Evolutionary conservation across 2,329 filamentous ascomycete species (phyloP), one percentile per base, ranked within the genome.

Genomic region (Chaetomium globosum): DNA sequence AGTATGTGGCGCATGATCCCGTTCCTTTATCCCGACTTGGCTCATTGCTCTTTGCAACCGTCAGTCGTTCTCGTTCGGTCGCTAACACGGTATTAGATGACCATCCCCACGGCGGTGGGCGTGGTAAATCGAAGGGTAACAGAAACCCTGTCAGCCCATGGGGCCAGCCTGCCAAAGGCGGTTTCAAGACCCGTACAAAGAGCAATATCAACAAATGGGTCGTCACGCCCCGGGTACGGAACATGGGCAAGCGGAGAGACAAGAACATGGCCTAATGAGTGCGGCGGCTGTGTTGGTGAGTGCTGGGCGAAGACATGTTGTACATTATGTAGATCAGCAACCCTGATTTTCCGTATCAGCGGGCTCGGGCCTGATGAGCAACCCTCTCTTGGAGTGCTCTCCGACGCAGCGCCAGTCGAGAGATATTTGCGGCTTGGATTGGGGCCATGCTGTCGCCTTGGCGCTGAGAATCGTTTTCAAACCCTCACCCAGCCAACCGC

Each of bases 51-150:
- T 31, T 9, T 30, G 16, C 61, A 26, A 33, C 21, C 39, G 31
- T 55, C 51, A 19, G 63, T 64, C 33, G 30, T 62, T 33, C 63
- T 64, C 33, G 30, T 62, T 33, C 57, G 28, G 28, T 31, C 48
- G 54, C 65, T 73, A 46, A 69, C 63, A 26, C 30, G 19, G 59
- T 12, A 67, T 53, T 73, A 87, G 91, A 88, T 73, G 95, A 99
- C 75, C 95, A 99, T 84, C 95, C 95, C 75, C 95, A 99, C 78
- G 95, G 95, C 86, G 95, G 95, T 90, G 95, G 95, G 80, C 88
- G 96, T 84, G 95, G 95, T 82, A 99, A 99, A 82, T 97, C 93
- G 65, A 99, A 99, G 91, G 93, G 95, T 87, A 97, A 97, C 76
- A 88, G 93, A 67, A 85, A 96, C 76, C 95, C 96, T 39, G 92